A percentile compares a stretch with the other conserved stretches of the same genome.
Conservation (phyloP, 208 protist species). For the Leishmania tarentolae region DNA sequence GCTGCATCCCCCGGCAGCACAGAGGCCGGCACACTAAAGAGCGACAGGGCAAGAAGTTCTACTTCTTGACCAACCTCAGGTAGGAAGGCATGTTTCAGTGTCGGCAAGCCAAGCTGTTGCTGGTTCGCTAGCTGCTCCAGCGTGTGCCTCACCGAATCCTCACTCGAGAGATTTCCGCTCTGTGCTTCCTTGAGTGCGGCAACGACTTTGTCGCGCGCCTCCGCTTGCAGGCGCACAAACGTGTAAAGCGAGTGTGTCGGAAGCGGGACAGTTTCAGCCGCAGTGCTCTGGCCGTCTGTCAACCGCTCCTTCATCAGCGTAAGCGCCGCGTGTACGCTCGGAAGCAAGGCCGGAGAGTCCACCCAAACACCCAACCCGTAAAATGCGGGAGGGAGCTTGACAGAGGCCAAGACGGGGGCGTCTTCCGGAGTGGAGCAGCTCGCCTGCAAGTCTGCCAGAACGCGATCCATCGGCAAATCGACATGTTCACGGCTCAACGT, state of each 20-base stretch:
- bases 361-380: conserved; percentile 75
- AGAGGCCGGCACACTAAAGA: conserved; percentile 48
- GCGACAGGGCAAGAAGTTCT: conserved; percentile 52
- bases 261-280: conserved; percentile 9
- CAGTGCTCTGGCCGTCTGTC: conserved; percentile 3
- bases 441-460: conserved; percentile 33
- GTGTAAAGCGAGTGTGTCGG: conserved; percentile 22
- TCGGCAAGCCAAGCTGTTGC: conserved; percentile 71
- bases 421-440: conserved; percentile 9
- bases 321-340: conserved; percentile 53
- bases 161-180: too few species aligned
- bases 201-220: conserved; percentile 15
- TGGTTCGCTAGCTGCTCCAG: conserved; percentile 28
- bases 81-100: conserved; percentile 54
- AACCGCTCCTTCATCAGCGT: conserved; percentile 46
- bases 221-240: conserved; percentile 43
- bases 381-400: conserved; percentile 31
- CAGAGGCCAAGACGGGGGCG: neutral
- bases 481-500: conserved; percentile 45
- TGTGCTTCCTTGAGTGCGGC: neutral
- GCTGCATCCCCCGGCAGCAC: conserved; percentile 17
- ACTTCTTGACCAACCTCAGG: conserved; percentile 52
- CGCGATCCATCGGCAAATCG: conserved; percentile 44
- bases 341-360: conserved; percentile 44
- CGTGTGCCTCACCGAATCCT: neutral